These are phyloP conservation scores for Tetrapisispora taiwanensis DNA, from an alignment of 805 yeast species.

Conservation along the genomic window DNA sequence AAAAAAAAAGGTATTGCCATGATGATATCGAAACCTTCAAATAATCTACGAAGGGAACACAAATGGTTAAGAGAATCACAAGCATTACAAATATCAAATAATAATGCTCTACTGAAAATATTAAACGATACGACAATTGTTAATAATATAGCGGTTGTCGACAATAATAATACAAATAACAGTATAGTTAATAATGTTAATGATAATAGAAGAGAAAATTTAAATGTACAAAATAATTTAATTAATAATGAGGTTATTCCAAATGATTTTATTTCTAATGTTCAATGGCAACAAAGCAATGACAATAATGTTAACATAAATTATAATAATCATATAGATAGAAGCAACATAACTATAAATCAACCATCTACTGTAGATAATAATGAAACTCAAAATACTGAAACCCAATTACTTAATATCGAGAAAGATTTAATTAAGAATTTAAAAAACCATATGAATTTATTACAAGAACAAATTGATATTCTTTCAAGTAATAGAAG, in stretches of 20 bases:
- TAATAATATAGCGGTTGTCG: background rate
- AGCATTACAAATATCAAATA: slow-evolving; percentile 10
- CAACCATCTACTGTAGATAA: background rate
- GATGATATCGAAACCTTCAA: slow-evolving; percentile 27
- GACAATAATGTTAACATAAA: too few species aligned
- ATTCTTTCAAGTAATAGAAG: slow-evolving; percentile 28
- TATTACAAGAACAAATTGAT: background rate
- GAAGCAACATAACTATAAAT: too few species aligned
- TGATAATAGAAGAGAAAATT: too few species aligned
- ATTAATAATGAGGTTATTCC: too few species aligned
- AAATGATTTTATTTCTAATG: too few species aligned
- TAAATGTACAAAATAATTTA: too few species aligned
- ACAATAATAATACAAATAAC: background rate
- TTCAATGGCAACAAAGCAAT: too few species aligned
- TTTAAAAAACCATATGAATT: background rate
- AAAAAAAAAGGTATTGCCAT: background rate
- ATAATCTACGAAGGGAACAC: slow-evolving; percentile 26
- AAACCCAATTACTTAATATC: background rate
- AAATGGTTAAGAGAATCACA: slow-evolving; percentile 25
- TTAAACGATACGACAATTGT: background rate
- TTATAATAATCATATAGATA: too few species aligned
- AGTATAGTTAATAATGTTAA: background rate
- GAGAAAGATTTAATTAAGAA: background rate
- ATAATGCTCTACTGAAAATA: slow-evolving; percentile 8
- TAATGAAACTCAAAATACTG: background rate